Percentiles rank a stretch among this genome's conserved stretches.
Evolutionary conservation across 2,329 filamentous ascomycete species (phyloP).

Genomic region (Tolypocladium amazonense): DNA sequence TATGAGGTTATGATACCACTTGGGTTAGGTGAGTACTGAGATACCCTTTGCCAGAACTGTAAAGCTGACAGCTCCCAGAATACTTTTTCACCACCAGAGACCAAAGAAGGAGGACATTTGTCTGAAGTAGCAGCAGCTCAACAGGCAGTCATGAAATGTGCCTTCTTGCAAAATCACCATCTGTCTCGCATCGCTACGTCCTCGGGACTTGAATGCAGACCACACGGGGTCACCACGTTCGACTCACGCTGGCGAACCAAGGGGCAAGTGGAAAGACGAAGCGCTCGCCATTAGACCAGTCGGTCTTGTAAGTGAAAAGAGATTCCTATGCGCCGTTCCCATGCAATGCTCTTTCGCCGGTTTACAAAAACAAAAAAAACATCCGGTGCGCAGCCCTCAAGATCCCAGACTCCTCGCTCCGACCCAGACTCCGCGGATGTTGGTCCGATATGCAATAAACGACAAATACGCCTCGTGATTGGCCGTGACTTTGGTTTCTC

Average conservation of each 20-base stretch:
- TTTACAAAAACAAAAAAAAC: too few species aligned
- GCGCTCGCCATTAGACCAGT: neutral
- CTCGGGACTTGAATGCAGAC: too few species aligned
- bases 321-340: neutral
- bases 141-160: neutral
- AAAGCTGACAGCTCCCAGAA: neutral
- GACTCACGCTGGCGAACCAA: neutral
- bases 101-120: neutral
- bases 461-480: neutral
- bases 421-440: constrained; percentile 4
- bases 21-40: neutral
- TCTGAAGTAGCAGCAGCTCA: neutral
- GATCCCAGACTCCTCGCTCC: constrained; percentile 5
- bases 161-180: neutral
- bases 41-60: neutral
- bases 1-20: neutral
- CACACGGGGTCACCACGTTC: neutral
- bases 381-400: neutral
- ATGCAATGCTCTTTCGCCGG: neutral
- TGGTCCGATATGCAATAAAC: neutral
- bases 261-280: neutral
- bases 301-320: neutral
- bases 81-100: neutral
- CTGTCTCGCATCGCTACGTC: neutral
- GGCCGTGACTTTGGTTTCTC: neutral